These are phyloP conservation scores for Yamadazyma membranifaciens DNA, from an alignment of 1,139 yeast genomes.

Conservation along the genomic window DNA sequence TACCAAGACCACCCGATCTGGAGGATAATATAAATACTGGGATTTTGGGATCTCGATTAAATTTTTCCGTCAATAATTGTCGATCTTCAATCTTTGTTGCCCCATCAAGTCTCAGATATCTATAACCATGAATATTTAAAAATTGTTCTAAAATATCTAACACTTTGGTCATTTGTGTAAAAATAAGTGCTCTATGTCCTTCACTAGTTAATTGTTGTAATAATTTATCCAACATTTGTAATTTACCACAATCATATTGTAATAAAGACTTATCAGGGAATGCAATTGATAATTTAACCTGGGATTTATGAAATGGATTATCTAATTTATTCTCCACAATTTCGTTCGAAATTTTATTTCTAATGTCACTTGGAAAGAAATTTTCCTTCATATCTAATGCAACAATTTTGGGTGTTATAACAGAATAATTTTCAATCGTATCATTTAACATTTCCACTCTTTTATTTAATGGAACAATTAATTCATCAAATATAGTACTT, in stretches of 20 bases:
- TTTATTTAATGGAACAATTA: slow-evolving; percentile 40
- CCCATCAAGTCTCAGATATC: slow-evolving; percentile 95
- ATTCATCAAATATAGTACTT: slow-evolving; percentile 20
- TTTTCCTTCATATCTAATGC: slow-evolving; percentile 71
- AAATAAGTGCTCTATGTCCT: slow-evolving; percentile 92
- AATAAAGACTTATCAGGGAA: slow-evolving; percentile 92
- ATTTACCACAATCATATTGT: slow-evolving; percentile 95
- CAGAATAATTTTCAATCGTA: slow-evolving; percentile 72
- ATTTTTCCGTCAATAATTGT: slow-evolving; percentile 88
- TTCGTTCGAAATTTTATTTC: slow-evolving; percentile 31
- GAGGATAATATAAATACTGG: slow-evolving; percentile 93
- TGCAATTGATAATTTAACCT: slow-evolving; percentile 85
- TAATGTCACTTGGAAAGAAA: slow-evolving; percentile 40
- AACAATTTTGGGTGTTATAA: slow-evolving; percentile 85
- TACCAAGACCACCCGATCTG: slow-evolving; percentile 97
- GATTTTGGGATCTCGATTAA: slow-evolving; percentile 80
- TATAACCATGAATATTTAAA: slow-evolving; percentile 88
- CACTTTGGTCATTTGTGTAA: slow-evolving; percentile 98
- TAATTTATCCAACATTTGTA: slow-evolving; percentile 77
- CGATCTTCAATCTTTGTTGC: slow-evolving; percentile 97
- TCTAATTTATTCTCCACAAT: slow-evolving; percentile 39
- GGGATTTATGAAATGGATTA: slow-evolving; percentile 78
- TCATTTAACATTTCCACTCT: slow-evolving; percentile 48
- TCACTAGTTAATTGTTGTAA: slow-evolving; percentile 74
- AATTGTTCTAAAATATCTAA: slow-evolving; percentile 92